Base-by-base conservation (phyloP, 2,329 filamentous ascomycete genomes). In the Ambrosiella beaveri region DNA sequence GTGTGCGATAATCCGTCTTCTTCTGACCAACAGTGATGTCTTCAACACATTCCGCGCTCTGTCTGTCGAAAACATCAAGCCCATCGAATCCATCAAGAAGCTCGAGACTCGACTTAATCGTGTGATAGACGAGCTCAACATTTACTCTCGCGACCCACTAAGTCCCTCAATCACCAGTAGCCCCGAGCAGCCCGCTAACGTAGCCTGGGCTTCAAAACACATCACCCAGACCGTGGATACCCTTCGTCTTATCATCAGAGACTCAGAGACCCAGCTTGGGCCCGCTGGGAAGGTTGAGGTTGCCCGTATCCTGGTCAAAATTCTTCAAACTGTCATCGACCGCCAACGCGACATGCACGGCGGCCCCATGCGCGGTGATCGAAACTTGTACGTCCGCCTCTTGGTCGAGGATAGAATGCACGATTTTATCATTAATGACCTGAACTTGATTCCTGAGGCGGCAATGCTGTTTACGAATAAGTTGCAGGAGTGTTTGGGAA, bases 1-100 rank as follows among this genome's bases (percentile, higher is more conserved):
- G 62, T 68, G 69, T 50, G 78, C 76, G 2, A 65, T 81, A 12
- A 74, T 77, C 61, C 73, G 73, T 56, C 77, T 80, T 67, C 69
- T 80, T 13, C 68, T 79, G 19, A 70, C 73, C 61, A 78, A 79
- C 63, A 70, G 77, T 64, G 72, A 74, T 45, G 74, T 80, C 66
- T 77, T 80, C 64, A 68, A 75, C 56, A 75, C 77, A 67, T 75
- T 80, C 60, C 69, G 73, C 51, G 70, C 71, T 13, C 67, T 71
- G 7, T 70, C 75, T 57, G 67, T 68, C n/a, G 69, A 75, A 1
- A 66, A 68, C 52, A 74, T 75, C 59, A 67, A 68, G 27, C 67
- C 74, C 39, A 71, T 71, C 45, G 73, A 76, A 61, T 70, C 70
- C 2, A 78, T 78, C 60, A 70, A 72, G 54, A 72, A 71, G 52